Percentiles rank a stretch among this genome's conserved stretches.
These are phyloP conservation scores for Pugionium dolabratum DNA, from an alignment of 345 rosid species.

Conservation along the genomic window DNA sequence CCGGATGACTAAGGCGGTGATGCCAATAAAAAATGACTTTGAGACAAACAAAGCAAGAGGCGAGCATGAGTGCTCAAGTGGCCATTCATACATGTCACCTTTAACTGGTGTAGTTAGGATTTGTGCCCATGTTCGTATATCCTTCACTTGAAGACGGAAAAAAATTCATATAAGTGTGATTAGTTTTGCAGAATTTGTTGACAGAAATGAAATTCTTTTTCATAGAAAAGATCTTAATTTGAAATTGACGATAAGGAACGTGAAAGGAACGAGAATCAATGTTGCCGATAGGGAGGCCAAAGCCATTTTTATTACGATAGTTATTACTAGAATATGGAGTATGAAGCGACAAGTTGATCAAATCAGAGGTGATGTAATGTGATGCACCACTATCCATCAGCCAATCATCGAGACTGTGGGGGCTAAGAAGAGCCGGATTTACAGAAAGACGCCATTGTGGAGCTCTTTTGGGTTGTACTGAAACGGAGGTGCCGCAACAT, in stretches of 20 bases:
- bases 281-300: not conserved
- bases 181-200: not conserved
- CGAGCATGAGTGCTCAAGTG: fast-evolving
- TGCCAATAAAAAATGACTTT: not conserved
- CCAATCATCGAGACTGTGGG: not conserved
- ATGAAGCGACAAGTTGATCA: not conserved
- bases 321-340: not conserved
- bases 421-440: too few species aligned
- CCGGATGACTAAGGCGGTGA: not conserved
- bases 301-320: not conserved
- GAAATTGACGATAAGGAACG: not conserved
- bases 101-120: not conserved
- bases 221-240: too few species aligned
- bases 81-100: not conserved
- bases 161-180: not conserved
- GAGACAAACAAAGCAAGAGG: not conserved
- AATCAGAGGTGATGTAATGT: not conserved
- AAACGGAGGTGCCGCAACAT: too few species aligned
- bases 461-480: too few species aligned
- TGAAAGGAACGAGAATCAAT: not conserved
- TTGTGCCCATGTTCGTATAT: not conserved
- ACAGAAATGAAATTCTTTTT: not conserved
- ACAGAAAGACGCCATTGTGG: too few species aligned
- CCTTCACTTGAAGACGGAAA: not conserved
- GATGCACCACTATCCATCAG: not conserved